These are phyloP conservation scores for Grammothele lineata DNA, from an alignment of 768 basidiomycete species.

Conservation along the genomic window DNA sequence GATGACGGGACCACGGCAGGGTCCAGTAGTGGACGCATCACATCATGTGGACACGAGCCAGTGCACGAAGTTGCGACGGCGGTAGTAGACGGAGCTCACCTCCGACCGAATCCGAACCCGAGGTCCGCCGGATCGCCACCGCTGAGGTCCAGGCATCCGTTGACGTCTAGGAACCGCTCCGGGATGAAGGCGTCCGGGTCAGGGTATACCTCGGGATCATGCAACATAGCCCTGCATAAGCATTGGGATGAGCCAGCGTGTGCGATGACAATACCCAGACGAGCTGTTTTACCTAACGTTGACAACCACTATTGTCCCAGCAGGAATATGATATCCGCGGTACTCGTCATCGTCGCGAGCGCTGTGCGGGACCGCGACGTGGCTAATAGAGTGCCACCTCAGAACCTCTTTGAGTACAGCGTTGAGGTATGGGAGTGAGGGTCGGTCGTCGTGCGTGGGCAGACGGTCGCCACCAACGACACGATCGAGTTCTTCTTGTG, in stretches of 20 bases:
- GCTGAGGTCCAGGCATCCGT: not conserved
- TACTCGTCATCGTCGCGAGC: constrained; percentile 23
- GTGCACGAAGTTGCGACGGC: no score
- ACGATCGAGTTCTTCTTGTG: constrained; percentile 34
- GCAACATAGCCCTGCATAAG: no score
- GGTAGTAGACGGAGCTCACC: no score
- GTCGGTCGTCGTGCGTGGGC: constrained; percentile 35
- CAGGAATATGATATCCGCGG: constrained; percentile 24
- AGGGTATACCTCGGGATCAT: no score
- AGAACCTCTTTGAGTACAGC: constrained; percentile 28
- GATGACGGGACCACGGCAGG: no score
- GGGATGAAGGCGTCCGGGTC: constrained; percentile 15
- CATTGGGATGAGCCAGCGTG: no score
- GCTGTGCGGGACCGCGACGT: constrained; percentile 23
- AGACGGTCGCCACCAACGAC: constrained; percentile 34
- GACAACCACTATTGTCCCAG: constrained; percentile 20
- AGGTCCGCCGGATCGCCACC: not conserved
- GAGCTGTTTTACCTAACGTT: constrained; percentile 15
- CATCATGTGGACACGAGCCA: no score
- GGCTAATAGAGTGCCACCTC: constrained; percentile 33
- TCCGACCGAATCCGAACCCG: not conserved
- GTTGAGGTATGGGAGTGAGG: constrained; percentile 19
- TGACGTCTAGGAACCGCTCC: constrained; percentile 12
- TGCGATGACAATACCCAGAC: no score
- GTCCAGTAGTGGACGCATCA: no score